Evolutionary conservation across 805 yeast species (phyloP).

Genomic region (Isabelozyma heimii): DNA sequence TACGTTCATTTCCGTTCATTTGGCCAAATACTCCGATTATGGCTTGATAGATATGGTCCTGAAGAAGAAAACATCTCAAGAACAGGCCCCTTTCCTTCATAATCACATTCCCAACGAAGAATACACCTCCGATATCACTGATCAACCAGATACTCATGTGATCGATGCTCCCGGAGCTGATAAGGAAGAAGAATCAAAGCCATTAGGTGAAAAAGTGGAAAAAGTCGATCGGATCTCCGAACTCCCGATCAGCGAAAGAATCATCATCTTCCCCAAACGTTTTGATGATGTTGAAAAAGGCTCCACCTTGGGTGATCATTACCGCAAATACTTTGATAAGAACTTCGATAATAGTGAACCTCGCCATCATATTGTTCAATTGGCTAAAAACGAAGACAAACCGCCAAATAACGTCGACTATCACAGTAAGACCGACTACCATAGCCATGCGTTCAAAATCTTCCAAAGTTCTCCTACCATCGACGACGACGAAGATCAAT

Average conservation of each 20-base stretch:
- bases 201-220: background rate
- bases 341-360: background rate
- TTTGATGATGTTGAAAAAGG: background rate
- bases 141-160: background rate
- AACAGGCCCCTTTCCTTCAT: background rate
- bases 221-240: background rate
- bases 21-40: background rate
- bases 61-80: background rate
- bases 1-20: background rate
- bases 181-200: background rate
- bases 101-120: background rate
- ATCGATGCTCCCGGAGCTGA: background rate
- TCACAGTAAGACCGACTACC: background rate
- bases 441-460: background rate
- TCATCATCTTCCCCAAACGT: conserved; percentile 3
- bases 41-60: background rate
- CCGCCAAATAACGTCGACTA: background rate
- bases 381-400: background rate
- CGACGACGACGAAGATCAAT: background rate
- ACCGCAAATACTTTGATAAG: background rate
- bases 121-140: background rate
- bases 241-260: background rate
- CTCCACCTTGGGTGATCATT: background rate
- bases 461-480: background rate
- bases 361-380: background rate